phyloP scores from a whole-genome alignment of 2,329 filamentous ascomycete species.

The Coniella lustricola region DNA sequence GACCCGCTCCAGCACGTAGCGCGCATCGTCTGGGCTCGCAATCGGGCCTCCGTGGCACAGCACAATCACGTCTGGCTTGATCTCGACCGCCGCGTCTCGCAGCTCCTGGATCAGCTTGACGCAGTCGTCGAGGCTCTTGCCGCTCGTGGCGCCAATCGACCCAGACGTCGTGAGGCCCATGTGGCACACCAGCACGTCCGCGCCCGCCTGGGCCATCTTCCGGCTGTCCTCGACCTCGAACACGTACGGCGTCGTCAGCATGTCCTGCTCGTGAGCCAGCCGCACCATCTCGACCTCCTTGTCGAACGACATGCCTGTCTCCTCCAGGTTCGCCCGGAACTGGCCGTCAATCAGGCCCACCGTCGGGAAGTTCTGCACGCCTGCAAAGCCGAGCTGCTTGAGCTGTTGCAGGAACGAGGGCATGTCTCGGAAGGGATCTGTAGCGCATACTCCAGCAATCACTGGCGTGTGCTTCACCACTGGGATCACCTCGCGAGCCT shows the following conservation, averaged over 20 bases:
- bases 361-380: slow-evolving; percentile 68
- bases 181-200: slow-evolving; percentile 61
- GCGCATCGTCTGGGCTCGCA: slow-evolving; percentile 54
- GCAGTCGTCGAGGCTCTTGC: slow-evolving; percentile 57
- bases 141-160: slow-evolving; percentile 56
- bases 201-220: slow-evolving; percentile 57
- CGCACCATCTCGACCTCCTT: slow-evolving; percentile 61
- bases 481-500: slow-evolving; percentile 60
- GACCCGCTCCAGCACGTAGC: slow-evolving; percentile 53
- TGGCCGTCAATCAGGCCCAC: slow-evolving; percentile 63
- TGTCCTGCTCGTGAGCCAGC: slow-evolving; percentile 49
- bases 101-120: slow-evolving; percentile 57
- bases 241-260: slow-evolving; percentile 65
- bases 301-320: slow-evolving; percentile 64
- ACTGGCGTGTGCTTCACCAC: slow-evolving; percentile 58
- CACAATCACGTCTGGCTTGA: slow-evolving; percentile 55
- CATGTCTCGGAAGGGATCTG: slow-evolving; percentile 62
- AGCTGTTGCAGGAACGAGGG: slow-evolving; percentile 52
- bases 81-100: slow-evolving; percentile 47
- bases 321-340: slow-evolving; percentile 61
- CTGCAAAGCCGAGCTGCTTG: slow-evolving; percentile 56
- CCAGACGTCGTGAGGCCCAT: slow-evolving; percentile 60
- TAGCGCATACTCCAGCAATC: slow-evolving; percentile 63
- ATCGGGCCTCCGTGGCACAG: slow-evolving; percentile 67
- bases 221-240: slow-evolving; percentile 56